Percentiles rank a stretch among this genome's conserved stretches.
Evolutionary conservation across 768 basidiomycete species (phyloP).

Genomic region (Suillus spraguei): DNA sequence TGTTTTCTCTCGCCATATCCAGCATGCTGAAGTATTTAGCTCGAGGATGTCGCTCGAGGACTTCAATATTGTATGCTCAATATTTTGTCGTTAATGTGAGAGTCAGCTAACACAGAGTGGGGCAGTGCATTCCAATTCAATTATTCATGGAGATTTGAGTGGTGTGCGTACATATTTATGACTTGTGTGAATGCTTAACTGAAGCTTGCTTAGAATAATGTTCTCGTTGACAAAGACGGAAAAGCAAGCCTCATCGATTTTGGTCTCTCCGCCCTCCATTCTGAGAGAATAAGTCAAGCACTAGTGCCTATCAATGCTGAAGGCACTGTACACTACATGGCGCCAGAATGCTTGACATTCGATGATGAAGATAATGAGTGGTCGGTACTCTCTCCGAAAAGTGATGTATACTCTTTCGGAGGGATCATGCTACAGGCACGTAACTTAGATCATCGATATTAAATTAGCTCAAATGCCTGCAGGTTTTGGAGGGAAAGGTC

Average conservation of each 20-base stretch:
- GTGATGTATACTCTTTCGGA: slow-evolving; percentile 16
- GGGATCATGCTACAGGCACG: slow-evolving; percentile 32
- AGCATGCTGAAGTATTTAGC: not conserved
- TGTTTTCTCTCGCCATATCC: not conserved
- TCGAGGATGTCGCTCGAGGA: not conserved
- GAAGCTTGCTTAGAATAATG: slow-evolving; percentile 4
- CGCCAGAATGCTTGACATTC: slow-evolving; percentile 1
- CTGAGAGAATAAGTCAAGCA: slow-evolving; percentile 14
- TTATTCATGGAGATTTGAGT: slow-evolving; percentile 31
- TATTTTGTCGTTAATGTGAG: slow-evolving; percentile 1
- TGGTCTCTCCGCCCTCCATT: slow-evolving; percentile 8
- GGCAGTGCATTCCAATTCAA: slow-evolving; percentile 22
- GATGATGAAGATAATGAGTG: not conserved
- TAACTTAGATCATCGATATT: not conserved
- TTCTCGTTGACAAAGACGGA: slow-evolving; percentile 20
- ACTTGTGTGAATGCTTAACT: not conserved
- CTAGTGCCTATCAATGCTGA: not conserved
- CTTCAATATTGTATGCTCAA: slow-evolving; percentile 7
- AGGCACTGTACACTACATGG: slow-evolving; percentile 23
- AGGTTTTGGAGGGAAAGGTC: slow-evolving; percentile 1
- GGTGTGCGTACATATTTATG: slow-evolving; percentile 25
- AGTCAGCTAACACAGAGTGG: not conserved
- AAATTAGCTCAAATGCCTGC: not conserved
- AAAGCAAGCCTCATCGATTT: slow-evolving; percentile 8
- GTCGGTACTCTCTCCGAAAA: not conserved